Evolutionary conservation across 306 rosid species (phyloP).

Genomic region (Ochetophila trinervis): DNA sequence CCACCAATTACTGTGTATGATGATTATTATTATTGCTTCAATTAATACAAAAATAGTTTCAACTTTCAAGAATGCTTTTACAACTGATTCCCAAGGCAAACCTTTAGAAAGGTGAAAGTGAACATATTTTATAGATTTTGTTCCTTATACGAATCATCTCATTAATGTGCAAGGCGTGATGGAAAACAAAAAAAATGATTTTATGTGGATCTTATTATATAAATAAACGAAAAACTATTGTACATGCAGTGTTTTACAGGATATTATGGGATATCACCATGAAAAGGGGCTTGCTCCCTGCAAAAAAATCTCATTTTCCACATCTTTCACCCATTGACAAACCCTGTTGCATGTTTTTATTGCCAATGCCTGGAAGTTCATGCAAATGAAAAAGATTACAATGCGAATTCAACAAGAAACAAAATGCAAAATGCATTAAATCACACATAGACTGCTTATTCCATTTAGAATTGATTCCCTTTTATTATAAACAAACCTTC

Average conservation of each 20-base stretch:
- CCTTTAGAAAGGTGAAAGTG: background rate
- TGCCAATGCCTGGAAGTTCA: conserved; percentile 68
- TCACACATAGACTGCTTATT: background rate
- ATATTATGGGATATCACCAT: conserved; percentile 58
- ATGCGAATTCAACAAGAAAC: background rate
- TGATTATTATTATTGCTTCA: background rate
- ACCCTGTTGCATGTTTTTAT: conserved; percentile 92
- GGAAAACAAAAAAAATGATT: conserved; percentile 10
- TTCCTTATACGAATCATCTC: background rate
- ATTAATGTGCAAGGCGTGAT: background rate
- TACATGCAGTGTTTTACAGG: conserved; percentile 47
- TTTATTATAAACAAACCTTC: background rate
- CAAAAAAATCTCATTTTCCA: conserved; percentile 89
- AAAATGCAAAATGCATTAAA: background rate
- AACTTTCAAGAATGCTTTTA: background rate
- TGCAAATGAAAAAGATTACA: conserved; percentile 27
- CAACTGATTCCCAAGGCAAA: background rate
- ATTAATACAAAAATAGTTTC: background rate
- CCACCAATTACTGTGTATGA: background rate
- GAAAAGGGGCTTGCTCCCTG: conserved; percentile 97
- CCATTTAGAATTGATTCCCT: background rate
- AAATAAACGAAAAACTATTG: conserved; percentile 28
- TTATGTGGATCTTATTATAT: conserved; percentile 26
- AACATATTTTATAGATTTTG: background rate
- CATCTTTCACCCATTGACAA: conserved; percentile 95